phyloP scores from a whole-genome alignment of 441 rosid genomes.

The Corymbia calophylla region DNA sequence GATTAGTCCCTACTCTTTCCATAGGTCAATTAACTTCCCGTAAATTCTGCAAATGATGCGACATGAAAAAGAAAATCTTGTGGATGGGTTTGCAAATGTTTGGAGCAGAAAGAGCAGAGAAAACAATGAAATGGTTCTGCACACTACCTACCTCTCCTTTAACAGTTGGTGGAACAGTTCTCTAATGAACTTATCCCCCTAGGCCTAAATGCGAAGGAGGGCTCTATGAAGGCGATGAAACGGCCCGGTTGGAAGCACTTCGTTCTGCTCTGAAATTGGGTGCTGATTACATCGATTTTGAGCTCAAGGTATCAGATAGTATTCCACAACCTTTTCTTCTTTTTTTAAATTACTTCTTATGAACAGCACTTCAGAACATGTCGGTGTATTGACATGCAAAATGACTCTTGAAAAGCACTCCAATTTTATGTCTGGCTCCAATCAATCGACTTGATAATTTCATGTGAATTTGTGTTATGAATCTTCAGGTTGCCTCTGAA shows the following conservation, averaged over 20 bases:
- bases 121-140: background rate
- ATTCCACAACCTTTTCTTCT: background rate
- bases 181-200: background rate
- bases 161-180: background rate
- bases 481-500: conserved; percentile 21
- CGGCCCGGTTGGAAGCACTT: conserved; percentile 15
- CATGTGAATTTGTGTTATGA: conserved; percentile 6
- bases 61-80: background rate
- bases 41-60: background rate
- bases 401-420: background rate
- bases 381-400: background rate
- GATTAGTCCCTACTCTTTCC: background rate
- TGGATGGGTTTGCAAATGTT: background rate
- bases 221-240: conserved; percentile 24
- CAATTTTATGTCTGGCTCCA: background rate
- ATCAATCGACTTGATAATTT: background rate
- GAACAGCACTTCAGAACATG: background rate
- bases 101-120: background rate
- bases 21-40: background rate
- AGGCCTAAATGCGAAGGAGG: conserved; percentile 36
- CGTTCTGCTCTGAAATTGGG: conserved; percentile 20
- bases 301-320: conserved; percentile 21
- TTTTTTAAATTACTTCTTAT: too few species aligned
- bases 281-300: conserved; percentile 30
- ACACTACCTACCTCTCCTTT: background rate